Percentiles rank a stretch among this genome's conserved stretches.
phyloP scores from a whole-genome alignment of 2,329 filamentous ascomycete genomes.

The Apiospora arundinis region DNA sequence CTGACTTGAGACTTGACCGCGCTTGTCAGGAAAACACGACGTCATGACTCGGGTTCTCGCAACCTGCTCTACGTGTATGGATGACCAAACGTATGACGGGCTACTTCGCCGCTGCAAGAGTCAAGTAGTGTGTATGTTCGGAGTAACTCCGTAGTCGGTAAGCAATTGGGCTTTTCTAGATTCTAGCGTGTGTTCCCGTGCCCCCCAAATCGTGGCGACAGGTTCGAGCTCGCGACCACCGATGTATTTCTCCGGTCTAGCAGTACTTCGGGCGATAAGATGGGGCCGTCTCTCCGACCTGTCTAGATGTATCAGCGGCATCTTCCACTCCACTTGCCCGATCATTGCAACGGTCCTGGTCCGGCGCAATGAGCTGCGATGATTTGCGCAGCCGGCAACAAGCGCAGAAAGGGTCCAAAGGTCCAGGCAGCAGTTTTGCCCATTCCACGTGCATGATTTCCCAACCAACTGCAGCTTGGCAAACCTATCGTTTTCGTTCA shows the following conservation, averaged over 20 bases:
- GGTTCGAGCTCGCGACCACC: background rate
- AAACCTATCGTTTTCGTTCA: background rate
- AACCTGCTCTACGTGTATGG: too few species aligned
- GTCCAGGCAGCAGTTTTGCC: background rate
- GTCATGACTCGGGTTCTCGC: too few species aligned
- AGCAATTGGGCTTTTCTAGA: background rate
- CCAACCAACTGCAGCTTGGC: too few species aligned
- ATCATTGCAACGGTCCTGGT: background rate
- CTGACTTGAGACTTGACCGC: too few species aligned
- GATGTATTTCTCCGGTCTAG: background rate
- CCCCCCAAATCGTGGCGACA: background rate
- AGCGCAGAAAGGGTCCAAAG: background rate
- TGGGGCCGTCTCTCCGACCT: background rate
- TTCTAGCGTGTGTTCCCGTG: background rate
- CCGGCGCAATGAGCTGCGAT: background rate
- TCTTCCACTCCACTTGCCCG: background rate
- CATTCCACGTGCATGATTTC: background rate
- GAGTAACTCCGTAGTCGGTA: too few species aligned
- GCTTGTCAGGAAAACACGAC: too few species aligned
- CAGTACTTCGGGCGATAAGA: background rate
- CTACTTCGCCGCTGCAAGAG: background rate
- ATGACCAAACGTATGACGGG: too few species aligned
- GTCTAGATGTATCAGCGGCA: background rate
- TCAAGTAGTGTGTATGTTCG: background rate
- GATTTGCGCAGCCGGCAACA: background rate